These are phyloP conservation scores for Cercophora newfieldiana DNA, from an alignment of 495 filamentous ascomycete genomes.

Conservation along the genomic window DNA sequence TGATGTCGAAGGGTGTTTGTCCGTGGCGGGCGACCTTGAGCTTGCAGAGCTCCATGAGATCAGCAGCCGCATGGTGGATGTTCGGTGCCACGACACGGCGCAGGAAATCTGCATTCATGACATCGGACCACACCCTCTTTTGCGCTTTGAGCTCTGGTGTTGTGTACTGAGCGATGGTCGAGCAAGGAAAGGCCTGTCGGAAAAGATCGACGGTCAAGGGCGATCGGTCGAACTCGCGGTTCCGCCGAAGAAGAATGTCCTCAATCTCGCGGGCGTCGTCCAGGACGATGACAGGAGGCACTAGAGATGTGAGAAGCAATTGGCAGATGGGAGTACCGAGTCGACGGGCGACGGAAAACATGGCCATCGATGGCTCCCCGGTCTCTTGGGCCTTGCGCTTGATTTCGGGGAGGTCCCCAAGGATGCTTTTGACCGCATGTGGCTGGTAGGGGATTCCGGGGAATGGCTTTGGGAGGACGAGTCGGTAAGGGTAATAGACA, in stretches of 20 bases:
- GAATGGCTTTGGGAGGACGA: conserved; percentile 23
- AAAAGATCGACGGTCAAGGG: conserved; percentile 21
- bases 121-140: conserved; percentile 34
- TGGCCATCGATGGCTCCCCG: conserved; percentile 12
- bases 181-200: conserved; percentile 24
- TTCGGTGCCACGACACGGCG: conserved; percentile 33
- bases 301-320: conserved; percentile 26
- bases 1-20: conserved; percentile 25
- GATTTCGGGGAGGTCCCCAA: conserved; percentile 35
- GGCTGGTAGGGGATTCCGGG: conserved; percentile 40
- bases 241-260: conserved; percentile 32
- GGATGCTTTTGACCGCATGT: conserved; percentile 22
- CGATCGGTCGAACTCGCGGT: conserved; percentile 34
- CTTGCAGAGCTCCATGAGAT: conserved; percentile 36
- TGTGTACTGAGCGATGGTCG: conserved; percentile 28
- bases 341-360: conserved; percentile 17
- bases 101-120: conserved; percentile 37
- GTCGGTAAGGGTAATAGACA: background rate
- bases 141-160: conserved; percentile 29
- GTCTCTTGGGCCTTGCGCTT: conserved; percentile 15
- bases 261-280: conserved; percentile 32
- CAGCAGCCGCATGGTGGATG: conserved; percentile 26
- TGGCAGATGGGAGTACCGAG: conserved; percentile 31
- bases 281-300: conserved; percentile 25
- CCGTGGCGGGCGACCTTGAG: conserved; percentile 16